Base-by-base conservation (phyloP, 2,329 filamentous ascomycete genomes). In the Paramyrothecium roridum region DNA sequence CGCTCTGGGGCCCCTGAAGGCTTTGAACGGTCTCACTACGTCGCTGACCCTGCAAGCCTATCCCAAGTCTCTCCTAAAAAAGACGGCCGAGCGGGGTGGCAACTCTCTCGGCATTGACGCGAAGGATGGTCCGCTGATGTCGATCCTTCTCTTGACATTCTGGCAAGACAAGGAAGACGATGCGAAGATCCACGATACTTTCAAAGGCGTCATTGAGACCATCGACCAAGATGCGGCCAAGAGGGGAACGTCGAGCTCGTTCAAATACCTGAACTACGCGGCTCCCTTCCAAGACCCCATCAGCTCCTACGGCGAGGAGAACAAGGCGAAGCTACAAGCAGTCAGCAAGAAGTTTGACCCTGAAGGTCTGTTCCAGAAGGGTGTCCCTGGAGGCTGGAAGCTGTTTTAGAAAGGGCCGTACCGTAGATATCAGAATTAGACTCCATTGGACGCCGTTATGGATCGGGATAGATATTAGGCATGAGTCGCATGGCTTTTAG, bases 191-290 rank as follows among this genome's bases (percentile, higher is more conserved):
- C 30, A 33, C 7, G 13, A 10, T 3, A 50, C 48, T 33, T 3
- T 33, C 11, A 3, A 22, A 30, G 19, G 48, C 8, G 4, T 50
- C 13, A 3, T 50, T 3, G 48, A 50, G 19, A 3, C 4, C 10
- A 50, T 50, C 23, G 48, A 50, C 3, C 3, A 3, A 3, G 26
- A 50, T 7, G 48, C 48, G n/a, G n/a, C 23, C 6, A 26, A 8
- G 7, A 3, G 21, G 3, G 16, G 19, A 3, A 50, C 48, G 8
- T 3, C 4, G 8, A 3, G 30, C 7, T 22, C 48, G 3, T 50
- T 30, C 19, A n/a, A 3, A 3, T 78, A 74, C 58, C 64, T 77
- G 47, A 76, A 77, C 59, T 76, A 78, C 52, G 72, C 72, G 6
- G 62, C 67, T 23, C 55, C 56, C 11, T 63, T 62, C 23, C 72